Evolutionary conservation across 768 basidiomycete species (phyloP), one percentile per base, ranked within the genome.

Genomic region (Kwoniella sp.): DNA sequence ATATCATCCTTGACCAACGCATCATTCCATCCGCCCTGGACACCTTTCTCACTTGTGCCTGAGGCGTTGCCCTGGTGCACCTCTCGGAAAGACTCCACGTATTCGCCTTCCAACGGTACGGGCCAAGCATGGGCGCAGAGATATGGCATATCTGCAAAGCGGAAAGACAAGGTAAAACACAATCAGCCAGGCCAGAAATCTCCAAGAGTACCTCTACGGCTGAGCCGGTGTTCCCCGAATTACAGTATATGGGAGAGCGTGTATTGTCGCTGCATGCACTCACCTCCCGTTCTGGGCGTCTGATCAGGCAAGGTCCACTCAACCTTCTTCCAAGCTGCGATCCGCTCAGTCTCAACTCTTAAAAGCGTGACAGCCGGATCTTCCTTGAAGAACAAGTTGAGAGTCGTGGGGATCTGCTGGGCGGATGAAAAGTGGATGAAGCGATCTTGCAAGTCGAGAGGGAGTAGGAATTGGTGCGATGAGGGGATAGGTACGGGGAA

Each of bases 391-490:
- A 82, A 85, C 58, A 77, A 68, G 9, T 79, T 65, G 21, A 83
- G 74, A 15, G 83, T 84, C 21, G 69, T 63, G 4, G 81, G 82
- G 25, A 80, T 69, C 65, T 83, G 83, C 44, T 64, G 58, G 7
- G 80, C 80, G 30, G 79, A 79, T 15, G 84, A 84, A 47, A 83
- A 79, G 70, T 85, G 84, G 66, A 85, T 80, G 77, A 84, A 84
- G n/a, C 83, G 82, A 54, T 83, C 82, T 33, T 80, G 67, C 25
- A 57, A 63, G 73, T 85, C 84, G 29, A 83, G 78, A 46, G 76
- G 77, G 60, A 80, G 80, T 17, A 82, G 70, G 65, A 84, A 81
- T 22, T 67, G 68, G 53, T 73, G 74, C 24, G 48, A 80, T n/a
- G 82, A 71, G 2, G 82, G 81, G 2, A 77, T 64, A 21, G 80